A percentile compares a stretch with the other conserved stretches of the same genome.
These are phyloP conservation scores for Tranzscheliella williamsii DNA, from an alignment of 1,284 basidiomycete genomes.

Conservation along the genomic window DNA sequence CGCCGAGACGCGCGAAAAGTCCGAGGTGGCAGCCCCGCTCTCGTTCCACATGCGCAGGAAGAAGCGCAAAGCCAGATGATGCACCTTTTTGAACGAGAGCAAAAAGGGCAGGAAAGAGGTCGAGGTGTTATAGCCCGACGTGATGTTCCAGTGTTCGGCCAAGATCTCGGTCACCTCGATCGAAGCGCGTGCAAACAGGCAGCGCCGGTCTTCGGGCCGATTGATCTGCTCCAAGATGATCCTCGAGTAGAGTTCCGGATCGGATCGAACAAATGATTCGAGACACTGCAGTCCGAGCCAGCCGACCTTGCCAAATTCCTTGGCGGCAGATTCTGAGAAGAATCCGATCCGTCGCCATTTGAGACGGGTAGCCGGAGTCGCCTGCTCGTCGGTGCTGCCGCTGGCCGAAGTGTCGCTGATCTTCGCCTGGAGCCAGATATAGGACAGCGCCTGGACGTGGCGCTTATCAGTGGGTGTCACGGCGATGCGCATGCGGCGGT, in stretches of 20 bases:
- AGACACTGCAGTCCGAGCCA: constrained; percentile 72
- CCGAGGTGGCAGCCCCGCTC: constrained; percentile 72
- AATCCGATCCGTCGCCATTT: constrained; percentile 84
- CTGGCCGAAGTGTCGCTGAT: constrained; percentile 65
- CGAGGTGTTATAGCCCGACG: constrained; percentile 71
- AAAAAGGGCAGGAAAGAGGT: constrained; percentile 87
- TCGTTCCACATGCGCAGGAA: constrained; percentile 95
- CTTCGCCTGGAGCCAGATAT: constrained; percentile 53
- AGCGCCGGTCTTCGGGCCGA: constrained; percentile 74
- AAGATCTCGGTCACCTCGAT: constrained; percentile 76
- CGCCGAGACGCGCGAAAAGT: constrained; percentile 76
- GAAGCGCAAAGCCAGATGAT: constrained; percentile 80
- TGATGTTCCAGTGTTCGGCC: constrained; percentile 50
- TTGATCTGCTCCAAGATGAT: constrained; percentile 82
- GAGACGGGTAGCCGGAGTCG: constrained; percentile 47
- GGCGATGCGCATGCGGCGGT: constrained; percentile 75
- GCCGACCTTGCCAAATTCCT: constrained; percentile 82
- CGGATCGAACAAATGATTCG: constrained; percentile 72
- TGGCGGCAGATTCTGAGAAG: constrained; percentile 74
- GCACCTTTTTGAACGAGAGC: constrained; percentile 78
- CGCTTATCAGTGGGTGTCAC: constrained; percentile 64
- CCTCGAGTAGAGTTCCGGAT: constrained; percentile 81
- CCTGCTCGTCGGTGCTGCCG: constrained; percentile 45
- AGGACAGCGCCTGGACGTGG: constrained; percentile 49
- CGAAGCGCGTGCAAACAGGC: constrained; percentile 82